A percentile compares a stretch with the other conserved stretches of the same genome.
Evolutionary conservation across 129 eudicot genomes (phyloP).

Genomic region (Heracleum sosnowskyi): DNA sequence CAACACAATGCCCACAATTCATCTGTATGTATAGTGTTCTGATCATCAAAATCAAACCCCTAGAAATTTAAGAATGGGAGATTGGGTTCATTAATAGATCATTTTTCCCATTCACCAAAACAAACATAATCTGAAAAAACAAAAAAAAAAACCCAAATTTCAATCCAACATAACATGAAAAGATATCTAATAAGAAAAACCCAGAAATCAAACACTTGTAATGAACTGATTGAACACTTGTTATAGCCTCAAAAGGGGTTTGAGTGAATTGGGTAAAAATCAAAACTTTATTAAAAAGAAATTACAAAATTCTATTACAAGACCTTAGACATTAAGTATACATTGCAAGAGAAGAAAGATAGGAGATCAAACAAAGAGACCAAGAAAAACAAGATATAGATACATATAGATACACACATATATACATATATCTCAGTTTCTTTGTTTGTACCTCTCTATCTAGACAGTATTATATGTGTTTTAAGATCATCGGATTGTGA

Average conservation of each 20-base stretch:
- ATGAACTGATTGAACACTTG: conserved; percentile 1
- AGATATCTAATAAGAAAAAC: not conserved
- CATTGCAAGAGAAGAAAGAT: conserved; percentile 15
- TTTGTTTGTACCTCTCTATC: conserved; percentile 5
- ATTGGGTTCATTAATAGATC: conserved; percentile 9
- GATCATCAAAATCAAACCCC: conserved; percentile 21
- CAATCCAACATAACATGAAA: not conserved
- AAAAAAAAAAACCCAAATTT: not conserved
- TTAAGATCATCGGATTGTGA: conserved; percentile 3
- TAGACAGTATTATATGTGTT: not conserved
- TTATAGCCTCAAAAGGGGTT: not conserved
- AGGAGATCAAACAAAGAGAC: conserved; percentile 20
- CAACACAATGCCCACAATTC: not conserved
- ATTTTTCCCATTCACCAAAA: not conserved
- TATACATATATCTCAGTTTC: not conserved
- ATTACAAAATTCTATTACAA: not conserved
- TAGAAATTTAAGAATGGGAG: not conserved
- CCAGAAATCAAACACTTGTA: not conserved
- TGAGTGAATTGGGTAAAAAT: not conserved
- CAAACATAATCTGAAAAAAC: not conserved
- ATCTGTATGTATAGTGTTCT: not conserved
- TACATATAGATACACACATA: not conserved
- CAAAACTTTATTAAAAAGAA: not conserved
- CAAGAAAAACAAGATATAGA: not conserved
- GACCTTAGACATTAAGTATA: conserved; percentile 6